Percentiles rank a stretch among this genome's conserved stretches.
Evolutionary conservation across 768 basidiomycete species (phyloP).

Genomic region (Kockovaella imperatae): DNA sequence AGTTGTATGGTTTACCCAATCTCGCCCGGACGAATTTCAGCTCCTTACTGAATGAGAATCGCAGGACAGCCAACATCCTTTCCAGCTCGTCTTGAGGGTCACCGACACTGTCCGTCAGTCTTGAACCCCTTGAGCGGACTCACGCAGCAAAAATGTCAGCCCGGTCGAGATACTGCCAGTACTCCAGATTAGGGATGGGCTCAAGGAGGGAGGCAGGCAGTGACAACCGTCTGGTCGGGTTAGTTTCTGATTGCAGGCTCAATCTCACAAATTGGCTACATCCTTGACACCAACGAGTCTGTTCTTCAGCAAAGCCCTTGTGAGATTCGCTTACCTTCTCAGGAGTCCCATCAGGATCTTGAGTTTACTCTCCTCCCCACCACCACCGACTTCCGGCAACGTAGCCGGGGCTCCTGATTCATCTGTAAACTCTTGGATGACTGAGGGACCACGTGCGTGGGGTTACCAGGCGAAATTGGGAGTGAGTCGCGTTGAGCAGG

Average conservation of each 20-base stretch:
- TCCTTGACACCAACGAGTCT: slow-evolving; percentile 75
- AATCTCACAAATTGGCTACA: slow-evolving; percentile 75
- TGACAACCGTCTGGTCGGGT: slow-evolving; percentile 65
- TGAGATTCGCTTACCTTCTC: slow-evolving; percentile 57
- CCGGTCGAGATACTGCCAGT: slow-evolving; percentile 87
- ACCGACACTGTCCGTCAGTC: slow-evolving; percentile 60
- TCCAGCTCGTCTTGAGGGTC: slow-evolving; percentile 87
- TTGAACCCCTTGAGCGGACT: slow-evolving; percentile 42
- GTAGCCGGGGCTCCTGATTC: slow-evolving; percentile 38
- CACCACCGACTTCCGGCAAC: slow-evolving; percentile 38
- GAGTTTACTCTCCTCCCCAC: slow-evolving; percentile 76
- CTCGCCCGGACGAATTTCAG: slow-evolving; percentile 87
- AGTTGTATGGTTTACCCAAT: slow-evolving; percentile 72
- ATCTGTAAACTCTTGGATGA: slow-evolving; percentile 29
- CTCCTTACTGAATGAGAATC: slow-evolving; percentile 86
- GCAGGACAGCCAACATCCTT: slow-evolving; percentile 82
- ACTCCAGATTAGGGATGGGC: slow-evolving; percentile 91
- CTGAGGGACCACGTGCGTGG: slow-evolving; percentile 9
- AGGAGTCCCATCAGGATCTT: slow-evolving; percentile 89
- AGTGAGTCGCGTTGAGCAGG: too few relatives aligned
- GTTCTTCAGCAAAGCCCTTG: neutral
- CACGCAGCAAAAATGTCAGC: slow-evolving; percentile 88
- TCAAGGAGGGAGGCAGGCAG: slow-evolving; percentile 87
- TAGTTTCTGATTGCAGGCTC: neutral
- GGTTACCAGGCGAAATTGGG: slow-evolving; percentile 1